Conservation (phyloP, 2,329 filamentous ascomycete genomes). For the Ceratocystis variospora region DNA sequence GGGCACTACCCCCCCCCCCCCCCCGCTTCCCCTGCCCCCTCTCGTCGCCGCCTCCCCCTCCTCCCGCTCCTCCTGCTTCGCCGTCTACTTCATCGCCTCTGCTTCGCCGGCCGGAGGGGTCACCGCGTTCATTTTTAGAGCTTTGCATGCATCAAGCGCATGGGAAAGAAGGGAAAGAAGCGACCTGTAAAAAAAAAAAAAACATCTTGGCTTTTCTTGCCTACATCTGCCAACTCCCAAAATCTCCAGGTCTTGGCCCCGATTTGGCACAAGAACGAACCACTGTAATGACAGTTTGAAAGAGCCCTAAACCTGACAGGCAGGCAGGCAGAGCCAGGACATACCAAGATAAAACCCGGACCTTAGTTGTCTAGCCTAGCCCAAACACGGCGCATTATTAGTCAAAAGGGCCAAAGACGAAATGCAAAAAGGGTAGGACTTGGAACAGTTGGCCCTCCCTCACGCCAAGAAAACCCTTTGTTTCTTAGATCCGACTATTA, state of each 20-base stretch:
- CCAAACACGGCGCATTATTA: too few relatives aligned
- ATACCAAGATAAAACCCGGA: too few relatives aligned
- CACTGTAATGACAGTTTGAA: too few relatives aligned
- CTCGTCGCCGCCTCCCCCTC: neutral
- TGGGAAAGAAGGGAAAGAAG: neutral
- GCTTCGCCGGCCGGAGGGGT: neutral
- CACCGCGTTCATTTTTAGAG: neutral
- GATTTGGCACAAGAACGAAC: too few relatives aligned
- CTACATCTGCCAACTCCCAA: neutral
- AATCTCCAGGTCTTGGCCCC: too few relatives aligned
- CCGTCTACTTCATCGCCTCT: neutral
- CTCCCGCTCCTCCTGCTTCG: neutral
- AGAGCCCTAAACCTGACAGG: too few relatives aligned
- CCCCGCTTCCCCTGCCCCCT: too few relatives aligned
- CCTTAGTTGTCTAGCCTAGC: too few relatives aligned
- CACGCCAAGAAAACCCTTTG: neutral
- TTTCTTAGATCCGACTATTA: slow-evolving; percentile 1
- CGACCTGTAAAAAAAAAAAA: neutral
- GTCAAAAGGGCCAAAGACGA: too few relatives aligned
- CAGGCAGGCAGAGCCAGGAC: too few relatives aligned
- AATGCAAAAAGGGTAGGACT: neutral
- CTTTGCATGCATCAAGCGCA: neutral
- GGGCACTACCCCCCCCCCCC: too few relatives aligned
- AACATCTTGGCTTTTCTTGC: neutral
- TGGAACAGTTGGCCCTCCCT: slow-evolving; percentile 2